Base-by-base conservation (phyloP, 805 yeast species). In the Candida succiphila region DNA sequence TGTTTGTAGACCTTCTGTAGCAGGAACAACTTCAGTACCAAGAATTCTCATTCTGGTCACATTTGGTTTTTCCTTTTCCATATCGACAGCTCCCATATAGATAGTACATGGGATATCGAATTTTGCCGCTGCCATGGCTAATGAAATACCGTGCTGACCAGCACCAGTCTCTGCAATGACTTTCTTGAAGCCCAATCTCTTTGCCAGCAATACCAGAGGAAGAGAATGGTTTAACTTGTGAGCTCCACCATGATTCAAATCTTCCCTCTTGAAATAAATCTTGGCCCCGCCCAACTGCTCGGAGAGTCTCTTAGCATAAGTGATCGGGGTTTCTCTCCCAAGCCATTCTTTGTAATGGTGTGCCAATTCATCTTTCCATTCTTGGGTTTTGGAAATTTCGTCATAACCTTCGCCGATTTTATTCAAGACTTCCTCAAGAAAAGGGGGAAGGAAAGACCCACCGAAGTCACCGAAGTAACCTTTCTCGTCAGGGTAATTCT, bases 251-350 rank as follows among this genome's bases (percentile, higher is more conserved):
- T 65, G 71, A 51, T 66, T 66, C 56, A 83, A 63, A 55, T 92
- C 99, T 67, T 92, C 99, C 64, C 99, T 80, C 63, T 92, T 92
- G 53, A 92, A 74, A 97, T 97, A 92, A 60, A 92, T 88, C 51
- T 82, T 81, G 13, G 94, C 89, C 49, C 98, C 98, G 24, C 96
- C 96, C 27, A 87, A 87, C 48, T 79, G 60, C 59, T 85, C 34
- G 8, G 33, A 15, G 3, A 38, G 18, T 26, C 41, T 28, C 21
- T 29, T 29, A 12, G 37, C 36, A 21, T 38, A 34, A 6, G 41
- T 27, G 23, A 38, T 36, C 17, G 41, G 41, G 7, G 41, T 37
- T 19, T 34, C 35, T 29, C 41, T 25, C 5, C 41, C 40, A 23
- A 36, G 40, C 26, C 21, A 38, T 23, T 38, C 39, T 20, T 36